Base-by-base conservation (phyloP, 2,329 filamentous ascomycete genomes). In the Botrytis fragariae region DNA sequence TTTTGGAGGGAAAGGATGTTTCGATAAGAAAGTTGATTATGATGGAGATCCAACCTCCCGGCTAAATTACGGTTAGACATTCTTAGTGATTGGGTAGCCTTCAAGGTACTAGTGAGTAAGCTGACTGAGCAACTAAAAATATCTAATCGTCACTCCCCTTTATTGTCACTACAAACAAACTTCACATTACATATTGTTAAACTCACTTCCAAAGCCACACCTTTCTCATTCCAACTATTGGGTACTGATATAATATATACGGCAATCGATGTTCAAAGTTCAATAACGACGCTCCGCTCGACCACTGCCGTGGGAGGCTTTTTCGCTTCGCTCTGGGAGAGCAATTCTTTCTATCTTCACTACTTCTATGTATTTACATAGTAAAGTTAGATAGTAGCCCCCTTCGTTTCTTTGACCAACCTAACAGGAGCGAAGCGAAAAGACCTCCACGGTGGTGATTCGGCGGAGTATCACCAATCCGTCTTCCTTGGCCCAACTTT, bases 11-110 rank as follows among this genome's bases (percentile, higher is more conserved):
- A 37, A 35, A 35, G 64, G 48, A 57, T 68, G 48, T 57, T 59
- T 69, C 48, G 48, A 68, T 57, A 68, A 68, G 65, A 68, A 25
- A 57, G 48, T 68, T 68, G 60, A 68, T 54, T 54, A 48, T 10
- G 29, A 39, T 68, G 64, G 48, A 42, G 25, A 48, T 57, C 48
- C 45, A 68, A 29, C 48, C 57, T 57, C 64, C 35, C 65, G 65
- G 65, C 48, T 59, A 57, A 69, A 69, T 69, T 69, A 69, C 65
- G 48, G 65, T 69, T 44, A 42, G 39, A 29, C 6, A 64, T 39
- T 39, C 32, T 67, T 65, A 65, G 63, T 48, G 10, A 16, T 32
- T 42, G 51, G 51, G 51, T 57, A 57, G 51, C 51, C n/a, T 29
- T 57, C n/a, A 57, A 57, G 51, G 51, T 57, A 18, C n/a, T 57